Percentiles rank a stretch among this genome's conserved stretches.
These are phyloP conservation scores for Ogataea saltuana DNA, from an alignment of 805 yeast genomes.

Conservation along the genomic window DNA sequence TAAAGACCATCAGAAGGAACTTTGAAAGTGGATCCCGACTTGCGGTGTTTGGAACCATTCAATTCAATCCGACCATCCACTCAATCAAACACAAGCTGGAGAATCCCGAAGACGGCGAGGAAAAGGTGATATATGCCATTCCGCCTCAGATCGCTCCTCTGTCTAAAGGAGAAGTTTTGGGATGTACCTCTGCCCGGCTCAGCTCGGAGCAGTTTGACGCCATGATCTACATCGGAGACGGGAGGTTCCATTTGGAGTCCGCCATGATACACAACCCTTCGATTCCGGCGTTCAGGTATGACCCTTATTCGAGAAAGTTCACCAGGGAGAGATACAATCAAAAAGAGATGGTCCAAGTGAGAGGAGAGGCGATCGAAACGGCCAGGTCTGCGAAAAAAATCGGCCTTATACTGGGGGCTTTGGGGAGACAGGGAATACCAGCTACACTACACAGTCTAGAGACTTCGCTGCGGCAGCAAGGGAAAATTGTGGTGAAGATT, in stretches of 20 bases:
- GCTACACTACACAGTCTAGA: conserved; percentile 72
- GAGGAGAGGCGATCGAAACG: conserved; percentile 69
- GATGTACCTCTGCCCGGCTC: conserved; percentile 89
- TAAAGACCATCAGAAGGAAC: conserved; percentile 73
- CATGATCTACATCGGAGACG: conserved; percentile 93
- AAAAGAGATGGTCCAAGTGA: conserved; percentile 69
- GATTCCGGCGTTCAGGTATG: conserved; percentile 89
- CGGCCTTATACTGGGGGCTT: conserved; percentile 87
- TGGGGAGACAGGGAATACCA: conserved; percentile 94
- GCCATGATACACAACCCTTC: conserved; percentile 97
- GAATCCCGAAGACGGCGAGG: conserved; percentile 29
- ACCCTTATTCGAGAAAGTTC: conserved; percentile 90
- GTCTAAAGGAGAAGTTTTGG: conserved; percentile 93
- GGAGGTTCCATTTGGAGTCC: conserved; percentile 91
- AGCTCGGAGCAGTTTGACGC: conserved; percentile 66
- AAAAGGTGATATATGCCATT: conserved; percentile 56
- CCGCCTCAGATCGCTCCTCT: conserved; percentile 93
- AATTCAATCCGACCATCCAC: conserved; percentile 93
- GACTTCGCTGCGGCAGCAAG: conserved; percentile 48
- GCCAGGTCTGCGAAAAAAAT: conserved; percentile 65
- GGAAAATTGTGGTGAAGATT: conserved; percentile 74
- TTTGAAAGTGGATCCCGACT: conserved; percentile 63
- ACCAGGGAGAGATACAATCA: conserved; percentile 89
- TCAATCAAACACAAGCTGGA: conserved; percentile 64
- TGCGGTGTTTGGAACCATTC: conserved; percentile 94